These are phyloP conservation scores for Nigrospora osmanthi DNA, from an alignment of 2,329 filamentous ascomycete species.

Conservation along the genomic window DNA sequence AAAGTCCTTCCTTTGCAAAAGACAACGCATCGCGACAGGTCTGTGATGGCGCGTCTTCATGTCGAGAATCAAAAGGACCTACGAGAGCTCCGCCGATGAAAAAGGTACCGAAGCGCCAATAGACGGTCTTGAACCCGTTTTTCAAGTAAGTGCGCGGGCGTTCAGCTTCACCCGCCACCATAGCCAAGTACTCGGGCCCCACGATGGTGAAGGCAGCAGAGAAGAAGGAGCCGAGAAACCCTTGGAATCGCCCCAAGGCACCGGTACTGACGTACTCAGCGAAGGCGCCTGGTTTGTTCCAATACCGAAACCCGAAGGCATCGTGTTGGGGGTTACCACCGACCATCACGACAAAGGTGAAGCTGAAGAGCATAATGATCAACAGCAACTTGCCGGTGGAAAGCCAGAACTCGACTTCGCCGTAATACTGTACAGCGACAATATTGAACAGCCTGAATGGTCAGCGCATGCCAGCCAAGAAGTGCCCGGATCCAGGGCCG, in stretches of 20 bases:
- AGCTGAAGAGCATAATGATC: conserved; percentile 59
- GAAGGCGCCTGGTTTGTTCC: conserved; percentile 55
- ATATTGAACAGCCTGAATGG: conserved; percentile 19
- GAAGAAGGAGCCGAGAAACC: conserved; percentile 51
- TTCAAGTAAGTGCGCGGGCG: conserved; percentile 52
- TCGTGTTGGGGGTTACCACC: conserved; percentile 67
- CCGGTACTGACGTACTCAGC: conserved; percentile 52
- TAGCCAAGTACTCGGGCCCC: conserved; percentile 52
- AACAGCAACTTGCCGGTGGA: conserved; percentile 57
- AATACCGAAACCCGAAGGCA: conserved; percentile 63
- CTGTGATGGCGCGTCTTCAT: too few relatives aligned
- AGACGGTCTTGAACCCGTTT: conserved; percentile 57
- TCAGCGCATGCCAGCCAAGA: conserved; percentile 7
- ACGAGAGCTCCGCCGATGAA: conserved; percentile 56
- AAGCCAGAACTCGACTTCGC: conserved; percentile 64
- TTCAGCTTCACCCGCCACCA: conserved; percentile 43
- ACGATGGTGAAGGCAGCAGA: conserved; percentile 53
- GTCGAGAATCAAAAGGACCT: not conserved
- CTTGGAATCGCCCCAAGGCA: conserved; percentile 55
- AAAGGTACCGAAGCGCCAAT: conserved; percentile 58
- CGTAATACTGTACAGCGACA: conserved; percentile 20
- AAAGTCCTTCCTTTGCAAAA: too few relatives aligned
- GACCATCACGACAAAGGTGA: conserved; percentile 75
- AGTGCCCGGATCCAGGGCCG: not conserved
- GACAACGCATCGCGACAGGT: too few relatives aligned